Percentiles rank a stretch among this genome's conserved stretches.
phyloP scores from a whole-genome alignment of 306 rosid genomes.

The Rubus idaeus region DNA sequence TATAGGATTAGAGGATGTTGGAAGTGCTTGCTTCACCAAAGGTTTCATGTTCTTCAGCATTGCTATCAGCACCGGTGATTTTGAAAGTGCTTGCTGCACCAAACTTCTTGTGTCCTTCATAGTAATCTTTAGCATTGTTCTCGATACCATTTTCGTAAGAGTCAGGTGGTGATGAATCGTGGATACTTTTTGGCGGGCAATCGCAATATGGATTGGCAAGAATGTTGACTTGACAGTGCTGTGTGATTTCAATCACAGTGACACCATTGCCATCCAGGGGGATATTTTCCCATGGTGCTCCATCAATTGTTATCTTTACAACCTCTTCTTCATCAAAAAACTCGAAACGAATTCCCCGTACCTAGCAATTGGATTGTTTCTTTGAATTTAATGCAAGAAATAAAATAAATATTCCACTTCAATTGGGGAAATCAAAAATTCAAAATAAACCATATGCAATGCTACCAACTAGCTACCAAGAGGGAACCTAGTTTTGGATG shows the following conservation, averaged over 20 bases:
- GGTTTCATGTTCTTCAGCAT: neutral
- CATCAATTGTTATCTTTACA: neutral
- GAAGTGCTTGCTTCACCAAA: neutral
- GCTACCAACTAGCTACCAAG: too few relatives aligned
- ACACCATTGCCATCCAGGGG: neutral
- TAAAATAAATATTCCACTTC: constrained; percentile 30
- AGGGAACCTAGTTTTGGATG: too few relatives aligned
- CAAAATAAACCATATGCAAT: too few relatives aligned
- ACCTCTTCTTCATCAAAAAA: neutral
- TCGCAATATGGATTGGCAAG: neutral
- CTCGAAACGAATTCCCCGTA: neutral
- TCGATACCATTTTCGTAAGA: neutral
- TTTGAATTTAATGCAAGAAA: neutral
- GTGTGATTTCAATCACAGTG: neutral
- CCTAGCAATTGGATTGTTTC: neutral
- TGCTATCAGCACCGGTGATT: neutral
- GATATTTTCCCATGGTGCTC: neutral
- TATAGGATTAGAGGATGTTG: neutral
- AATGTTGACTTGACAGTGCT: neutral
- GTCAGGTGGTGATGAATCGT: neutral
- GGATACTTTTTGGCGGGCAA: neutral
- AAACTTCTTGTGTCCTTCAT: neutral
- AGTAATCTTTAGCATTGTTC: neutral
- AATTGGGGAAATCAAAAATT: neutral
- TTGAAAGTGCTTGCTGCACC: constrained; percentile 5